Conservation (phyloP, 192 early-diverging fungal genomes). For the Podila horticola region DNA sequence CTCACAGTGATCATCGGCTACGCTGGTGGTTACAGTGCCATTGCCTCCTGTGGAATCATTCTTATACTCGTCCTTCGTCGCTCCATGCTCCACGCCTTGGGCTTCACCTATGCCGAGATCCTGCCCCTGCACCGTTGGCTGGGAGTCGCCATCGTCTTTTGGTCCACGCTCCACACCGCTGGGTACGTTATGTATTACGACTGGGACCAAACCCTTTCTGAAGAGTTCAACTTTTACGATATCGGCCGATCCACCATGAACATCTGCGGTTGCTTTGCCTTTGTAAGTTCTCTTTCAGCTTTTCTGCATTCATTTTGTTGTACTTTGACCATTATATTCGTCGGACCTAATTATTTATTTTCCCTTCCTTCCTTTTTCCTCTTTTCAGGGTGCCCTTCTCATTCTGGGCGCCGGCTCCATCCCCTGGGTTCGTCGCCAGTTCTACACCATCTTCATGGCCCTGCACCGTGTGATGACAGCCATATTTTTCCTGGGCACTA, state of each 20-base stretch:
- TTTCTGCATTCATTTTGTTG: not conserved
- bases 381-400: slow-evolving; percentile 11
- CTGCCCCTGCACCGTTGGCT: slow-evolving; percentile 49
- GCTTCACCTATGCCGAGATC: slow-evolving; percentile 44
- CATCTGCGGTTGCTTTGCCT: slow-evolving; percentile 31
- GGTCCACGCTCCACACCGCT: slow-evolving; percentile 37
- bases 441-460: slow-evolving; percentile 30
- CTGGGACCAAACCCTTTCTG: not conserved
- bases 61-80: slow-evolving; percentile 40
- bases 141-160: slow-evolving; percentile 37
- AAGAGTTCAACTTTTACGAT: slow-evolving; percentile 40
- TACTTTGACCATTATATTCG: not conserved
- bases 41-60: slow-evolving; percentile 27
- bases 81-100: slow-evolving; percentile 44
- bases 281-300: slow-evolving; percentile 16
- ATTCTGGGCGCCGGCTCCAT: slow-evolving; percentile 32
- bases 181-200: slow-evolving; percentile 37
- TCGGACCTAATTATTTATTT: not conserved
- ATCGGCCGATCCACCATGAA: slow-evolving; percentile 33
- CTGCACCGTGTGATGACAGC: slow-evolving; percentile 40
- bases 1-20: slow-evolving; percentile 23
- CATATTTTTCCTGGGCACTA: slow-evolving; percentile 33
- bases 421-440: slow-evolving; percentile 33
- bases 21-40: slow-evolving; percentile 18
- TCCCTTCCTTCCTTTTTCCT: not conserved